Evolutionary conservation across 2,329 filamentous ascomycete genomes (phyloP), one percentile per base, ranked within the genome.

Genomic region (Neofusicoccum cordaticola): DNA sequence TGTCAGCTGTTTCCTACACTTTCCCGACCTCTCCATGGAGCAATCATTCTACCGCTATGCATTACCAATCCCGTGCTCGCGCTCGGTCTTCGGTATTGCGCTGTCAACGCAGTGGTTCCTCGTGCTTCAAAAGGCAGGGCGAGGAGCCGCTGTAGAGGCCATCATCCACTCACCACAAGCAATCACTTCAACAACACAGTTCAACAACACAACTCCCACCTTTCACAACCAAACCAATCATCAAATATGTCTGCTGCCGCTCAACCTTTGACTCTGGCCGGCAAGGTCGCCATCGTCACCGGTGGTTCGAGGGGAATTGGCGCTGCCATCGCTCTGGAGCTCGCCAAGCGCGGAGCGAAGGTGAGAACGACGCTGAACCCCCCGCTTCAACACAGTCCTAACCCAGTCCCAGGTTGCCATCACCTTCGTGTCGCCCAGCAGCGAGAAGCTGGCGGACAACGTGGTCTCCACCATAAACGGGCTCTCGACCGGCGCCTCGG

Each of bases 271-370:
- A 41, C 42, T 62, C 73, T 68, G 63, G 76, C 27, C 45, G 93
- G 93, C 85, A 98, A 98, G 82, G 98, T 93, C 3, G 83, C 98
- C 66, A 79, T 98, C 65, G 86, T 99, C 68, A 98, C 95, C 4
- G 95, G 95, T 64, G 95, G 94, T 35, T 95, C 91, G 3, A 95
- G 92, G 17, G 95, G 95, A 67, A 98, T 99, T 77, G 95, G 95
- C 27, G 86, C 85, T 62, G 86, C 85, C 71, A 90, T 86, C 15
- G 95, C 94, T 15, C 82, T 94, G 68, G 95, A 98, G 78, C 98
- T 98, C 73, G 95, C 95, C 19, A 73, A 73, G 27, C 88, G 92
- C 64, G 94, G 93, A 1, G 86, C 90, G 19, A 81, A 79, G 62
- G 73, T 75, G 27, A 31, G 27, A 67, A 41, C 1, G 3, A 35